These are phyloP conservation scores for Leccinum uliginosum DNA, from an alignment of 768 basidiomycete genomes.

Conservation along the genomic window DNA sequence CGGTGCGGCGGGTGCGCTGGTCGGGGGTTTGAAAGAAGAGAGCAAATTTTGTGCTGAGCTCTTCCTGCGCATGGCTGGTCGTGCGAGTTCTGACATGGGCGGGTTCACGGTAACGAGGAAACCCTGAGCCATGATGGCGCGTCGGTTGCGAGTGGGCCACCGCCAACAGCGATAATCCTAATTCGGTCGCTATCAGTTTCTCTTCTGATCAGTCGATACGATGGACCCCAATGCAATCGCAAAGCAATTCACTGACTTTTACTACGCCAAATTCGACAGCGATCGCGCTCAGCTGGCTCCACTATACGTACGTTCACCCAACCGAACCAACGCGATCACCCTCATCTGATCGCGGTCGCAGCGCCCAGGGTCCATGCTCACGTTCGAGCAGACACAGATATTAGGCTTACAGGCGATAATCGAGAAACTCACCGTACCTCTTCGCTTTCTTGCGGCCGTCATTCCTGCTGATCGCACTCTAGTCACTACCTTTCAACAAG, in stretches of 20 bases:
- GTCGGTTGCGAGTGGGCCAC: conserved; percentile 8
- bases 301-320: conserved; percentile 69
- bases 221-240: conserved; percentile 74
- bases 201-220: conserved; percentile 38
- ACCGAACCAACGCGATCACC: conserved; percentile 16
- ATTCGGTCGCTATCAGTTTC: conserved; percentile 14
- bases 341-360: conserved; percentile 33
- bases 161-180: conserved; percentile 4
- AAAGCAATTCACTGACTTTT: conserved; percentile 74
- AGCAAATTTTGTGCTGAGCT: conserved; percentile 83
- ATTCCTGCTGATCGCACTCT: conserved; percentile 4
- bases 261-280: conserved; percentile 75
- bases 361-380: conserved; percentile 81
- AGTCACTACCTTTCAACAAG: conserved; percentile 77
- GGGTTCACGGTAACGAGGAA: conserved; percentile 22
- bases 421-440: conserved; percentile 68
- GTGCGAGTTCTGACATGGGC: conserved; percentile 30
- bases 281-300: conserved; percentile 49
- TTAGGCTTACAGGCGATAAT: conserved; percentile 53
- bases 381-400: conserved; percentile 65
- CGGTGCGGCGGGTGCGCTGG: conserved; percentile 17
- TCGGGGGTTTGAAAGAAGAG: conserved; percentile 57
- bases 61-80: conserved; percentile 76
- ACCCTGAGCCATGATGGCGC: conserved; percentile 10
- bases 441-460: background rate